Evolutionary conservation across 2,329 filamentous ascomycete genomes (phyloP).

Genomic region (Xylariaceae sp.): DNA sequence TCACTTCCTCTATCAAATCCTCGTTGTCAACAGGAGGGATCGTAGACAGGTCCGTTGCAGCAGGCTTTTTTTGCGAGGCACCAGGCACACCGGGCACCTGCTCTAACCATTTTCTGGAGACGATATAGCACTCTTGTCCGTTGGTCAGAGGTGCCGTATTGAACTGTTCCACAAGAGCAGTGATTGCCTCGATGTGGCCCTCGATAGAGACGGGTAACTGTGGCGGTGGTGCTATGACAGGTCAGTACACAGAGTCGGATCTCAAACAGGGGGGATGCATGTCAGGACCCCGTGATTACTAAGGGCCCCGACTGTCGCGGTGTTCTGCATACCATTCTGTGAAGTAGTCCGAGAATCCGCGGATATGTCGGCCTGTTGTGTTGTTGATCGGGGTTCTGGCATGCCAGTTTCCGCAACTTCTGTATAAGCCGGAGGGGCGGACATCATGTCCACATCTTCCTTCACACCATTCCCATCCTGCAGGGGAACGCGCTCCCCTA

Average conservation of each 20-base stretch:
- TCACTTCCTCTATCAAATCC: constrained; percentile 64
- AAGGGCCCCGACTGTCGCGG: no score
- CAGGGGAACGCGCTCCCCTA: constrained; percentile 32
- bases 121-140: constrained; percentile 68
- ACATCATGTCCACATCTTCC: constrained; percentile 44
- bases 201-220: constrained; percentile 44
- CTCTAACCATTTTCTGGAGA: constrained; percentile 74
- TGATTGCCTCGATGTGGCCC: constrained; percentile 70
- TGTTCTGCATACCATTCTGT: no score
- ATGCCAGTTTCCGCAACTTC: no score
- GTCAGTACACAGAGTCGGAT: constrained; percentile 9
- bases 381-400: no score
- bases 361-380: no score
- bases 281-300: constrained; percentile 8
- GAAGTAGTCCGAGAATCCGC: no score
- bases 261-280: not conserved
- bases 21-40: constrained; percentile 84
- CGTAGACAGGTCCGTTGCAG: constrained; percentile 50
- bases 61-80: constrained; percentile 51
- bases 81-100: constrained; percentile 75
- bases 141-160: constrained; percentile 54
- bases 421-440: no score
- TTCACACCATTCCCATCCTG: no score
- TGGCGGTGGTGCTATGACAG: constrained; percentile 15
- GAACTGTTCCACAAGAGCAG: constrained; percentile 51